Percentiles rank a stretch among this genome's conserved stretches.
Evolutionary conservation across 208 protist species (phyloP).

Genomic region (Hexamita inflata): DNA sequence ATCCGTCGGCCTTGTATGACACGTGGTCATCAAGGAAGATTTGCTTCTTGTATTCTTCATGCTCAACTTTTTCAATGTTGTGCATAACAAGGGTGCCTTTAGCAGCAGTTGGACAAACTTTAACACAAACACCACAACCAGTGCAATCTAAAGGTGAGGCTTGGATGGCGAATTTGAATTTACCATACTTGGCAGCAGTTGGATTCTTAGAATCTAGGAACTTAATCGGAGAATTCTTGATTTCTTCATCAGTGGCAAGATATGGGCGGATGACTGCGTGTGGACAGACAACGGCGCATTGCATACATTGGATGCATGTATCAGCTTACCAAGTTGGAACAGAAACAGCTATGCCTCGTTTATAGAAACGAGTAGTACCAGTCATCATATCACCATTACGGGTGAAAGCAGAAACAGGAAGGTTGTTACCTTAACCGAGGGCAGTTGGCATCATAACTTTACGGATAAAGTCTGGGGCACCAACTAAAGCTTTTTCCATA

Average conservation of each 20-base stretch:
- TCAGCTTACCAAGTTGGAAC: constrained; percentile 51
- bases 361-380: constrained; percentile 47
- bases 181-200: not conserved
- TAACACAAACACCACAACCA: constrained; percentile 53
- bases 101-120: constrained; percentile 47
- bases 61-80: constrained; percentile 20
- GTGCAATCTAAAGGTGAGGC: constrained; percentile 56
- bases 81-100: constrained; percentile 41
- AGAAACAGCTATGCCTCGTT: constrained; percentile 47
- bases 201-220: constrained; percentile 10
- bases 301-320: constrained; percentile 58
- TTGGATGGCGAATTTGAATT: constrained; percentile 49
- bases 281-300: constrained; percentile 57
- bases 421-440: not conserved
- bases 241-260: constrained; percentile 45
- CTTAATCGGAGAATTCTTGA: no score
- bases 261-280: constrained; percentile 58
- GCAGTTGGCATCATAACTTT: constrained; percentile 7
- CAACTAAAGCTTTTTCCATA: not conserved
- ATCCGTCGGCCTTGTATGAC: constrained; percentile 1
- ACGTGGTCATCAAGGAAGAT: constrained; percentile 38
- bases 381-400: not conserved
- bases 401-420: constrained; percentile 1
- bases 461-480: constrained; percentile 22
- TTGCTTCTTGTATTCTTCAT: constrained; percentile 46